phyloP scores from a whole-genome alignment of 805 yeast species.

The Teunomyces tritomae region DNA sequence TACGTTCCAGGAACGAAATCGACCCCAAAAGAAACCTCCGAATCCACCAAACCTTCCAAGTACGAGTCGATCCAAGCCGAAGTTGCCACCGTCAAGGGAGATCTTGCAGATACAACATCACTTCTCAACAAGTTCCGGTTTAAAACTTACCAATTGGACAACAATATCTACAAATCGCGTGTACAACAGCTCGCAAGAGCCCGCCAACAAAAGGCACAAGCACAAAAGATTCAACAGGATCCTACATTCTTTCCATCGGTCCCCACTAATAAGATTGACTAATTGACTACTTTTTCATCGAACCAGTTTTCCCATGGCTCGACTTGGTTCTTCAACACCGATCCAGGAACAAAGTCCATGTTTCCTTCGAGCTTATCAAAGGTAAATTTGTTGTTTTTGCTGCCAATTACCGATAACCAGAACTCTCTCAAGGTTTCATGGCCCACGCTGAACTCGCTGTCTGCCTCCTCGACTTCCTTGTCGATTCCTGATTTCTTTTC shows the following conservation, averaged over 20 bases:
- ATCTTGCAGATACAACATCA: neutral
- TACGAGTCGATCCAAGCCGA: constrained; percentile 14
- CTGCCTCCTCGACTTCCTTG: constrained; percentile 24
- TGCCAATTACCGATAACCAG: constrained; percentile 40
- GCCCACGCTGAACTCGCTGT: constrained; percentile 21
- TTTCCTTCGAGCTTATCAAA: constrained; percentile 73
- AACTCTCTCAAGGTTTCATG: constrained; percentile 44
- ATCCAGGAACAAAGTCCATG: constrained; percentile 70
- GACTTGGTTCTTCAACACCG: constrained; percentile 56
- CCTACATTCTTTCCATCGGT: constrained; percentile 11
- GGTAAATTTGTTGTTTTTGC: constrained; percentile 43
- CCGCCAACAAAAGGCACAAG: constrained; percentile 15
- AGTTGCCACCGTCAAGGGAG: neutral
- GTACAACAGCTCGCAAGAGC: constrained; percentile 35
- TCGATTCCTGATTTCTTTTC: constrained; percentile 41
- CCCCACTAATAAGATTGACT: constrained; percentile 10
- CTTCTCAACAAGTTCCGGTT: constrained; percentile 29
- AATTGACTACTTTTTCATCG: constrained; percentile 62
- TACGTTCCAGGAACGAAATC: constrained; percentile 14
- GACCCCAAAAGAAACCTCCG: constrained; percentile 19
- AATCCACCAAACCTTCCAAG: constrained; percentile 16
- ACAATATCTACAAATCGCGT: constrained; percentile 41
- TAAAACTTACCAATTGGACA: constrained; percentile 38
- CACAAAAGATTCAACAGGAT: constrained; percentile 12
- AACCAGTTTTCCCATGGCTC: constrained; percentile 76